These are phyloP conservation scores for Hevea brasiliensis DNA, from an alignment of 345 rosid species.

Conservation along the genomic window DNA sequence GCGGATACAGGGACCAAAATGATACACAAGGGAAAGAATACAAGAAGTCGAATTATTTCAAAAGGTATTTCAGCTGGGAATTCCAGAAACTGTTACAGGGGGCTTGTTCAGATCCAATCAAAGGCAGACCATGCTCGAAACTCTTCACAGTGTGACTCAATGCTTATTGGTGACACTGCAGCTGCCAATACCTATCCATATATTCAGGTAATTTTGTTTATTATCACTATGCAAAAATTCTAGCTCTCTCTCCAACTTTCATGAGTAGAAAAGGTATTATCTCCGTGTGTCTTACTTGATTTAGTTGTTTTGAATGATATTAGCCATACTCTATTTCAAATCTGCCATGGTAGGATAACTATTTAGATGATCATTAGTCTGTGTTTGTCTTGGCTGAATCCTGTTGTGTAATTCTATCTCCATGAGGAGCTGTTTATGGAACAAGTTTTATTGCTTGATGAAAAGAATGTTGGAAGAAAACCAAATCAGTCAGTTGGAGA, in stretches of 20 bases:
- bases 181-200: slow-evolving; percentile 98
- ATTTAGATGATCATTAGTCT: neutral
- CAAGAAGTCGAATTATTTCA: slow-evolving; percentile 82
- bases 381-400: neutral
- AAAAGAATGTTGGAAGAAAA: no score
- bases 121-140: slow-evolving; percentile 89
- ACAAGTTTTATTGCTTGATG: no score
- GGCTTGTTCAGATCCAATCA: slow-evolving; percentile 93
- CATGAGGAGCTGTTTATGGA: no score
- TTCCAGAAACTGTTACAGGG: slow-evolving; percentile 87
- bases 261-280: neutral
- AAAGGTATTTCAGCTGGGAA: slow-evolving; percentile 82
- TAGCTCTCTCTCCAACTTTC: neutral
- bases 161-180: slow-evolving; percentile 91
- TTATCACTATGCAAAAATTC: neutral
- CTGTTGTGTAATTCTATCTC: neutral
- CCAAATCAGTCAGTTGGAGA: no score
- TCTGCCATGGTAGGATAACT: neutral
- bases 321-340: neutral
- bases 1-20: slow-evolving; percentile 95
- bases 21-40: slow-evolving; percentile 94
- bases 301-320: neutral
- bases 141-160: slow-evolving; percentile 90
- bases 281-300: neutral
- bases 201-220: slow-evolving; percentile 50